Evolutionary conservation across 225 moss, liverwort and hornwort genomes (phyloP), one percentile per base, ranked within the genome.

Genomic region (Physcomitrium patens): DNA sequence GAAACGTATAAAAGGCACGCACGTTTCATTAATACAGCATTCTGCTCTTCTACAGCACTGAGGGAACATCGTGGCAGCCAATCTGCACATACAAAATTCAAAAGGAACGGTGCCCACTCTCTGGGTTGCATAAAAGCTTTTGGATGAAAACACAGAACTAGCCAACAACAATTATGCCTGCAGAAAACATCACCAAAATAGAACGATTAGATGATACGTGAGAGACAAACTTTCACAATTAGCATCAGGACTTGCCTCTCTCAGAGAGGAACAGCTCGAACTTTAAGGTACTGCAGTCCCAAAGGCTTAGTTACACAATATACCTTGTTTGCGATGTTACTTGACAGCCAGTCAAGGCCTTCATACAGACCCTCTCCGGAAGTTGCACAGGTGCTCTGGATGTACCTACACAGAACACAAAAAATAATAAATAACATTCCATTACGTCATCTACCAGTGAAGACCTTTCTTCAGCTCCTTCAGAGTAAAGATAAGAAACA

Each of bases 341-440:
- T 95, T 12, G 95, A 95, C 46, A 95, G 88, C 95, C 92, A 95
- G 79, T 95, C 95, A 9, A 95, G 92, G 9, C 95, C 95, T 80
- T 95, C 95, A 44, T 95, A 95, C 76, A 95, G 72, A 81, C 95
- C 95, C 85, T 95, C 95, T 31, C 92, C 91, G n/a, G 95, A 95
- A 14, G 95, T 95, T n/a, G n/a, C n/a, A n/a, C n/a, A n/a, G n/a
- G n/a, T n/a, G n/a, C n/a, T n/a, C n/a, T n/a, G n/a, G n/a, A 90
- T 94, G 23, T 74, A 65, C 73, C 70, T 73, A 65, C 48, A 66
- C 45, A 65, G 22, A 16, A 79, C 3, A 1, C 3, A 60, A 24
- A 49, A 3, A 53, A 37, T 27, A 10, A 8, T 12, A n/a, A n/a
- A 28, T 19, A 13, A 60, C 7, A 10, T 28, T n/a, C 3, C 31